phyloP scores from a whole-genome alignment of 306 rosid species.

The Cucumis hystrix region DNA sequence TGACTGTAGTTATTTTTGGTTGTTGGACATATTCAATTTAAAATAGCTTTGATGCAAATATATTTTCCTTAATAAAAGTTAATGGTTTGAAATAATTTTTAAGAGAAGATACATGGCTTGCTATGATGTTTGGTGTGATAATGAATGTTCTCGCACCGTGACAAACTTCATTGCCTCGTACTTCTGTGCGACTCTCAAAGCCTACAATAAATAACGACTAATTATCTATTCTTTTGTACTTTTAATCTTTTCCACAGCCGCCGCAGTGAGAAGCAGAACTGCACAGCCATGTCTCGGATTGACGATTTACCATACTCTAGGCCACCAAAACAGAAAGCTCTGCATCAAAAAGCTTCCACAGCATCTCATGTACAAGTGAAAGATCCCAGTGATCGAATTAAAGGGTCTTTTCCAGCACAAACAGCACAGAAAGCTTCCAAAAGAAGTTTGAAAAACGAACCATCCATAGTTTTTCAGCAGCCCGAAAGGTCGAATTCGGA shows the following conservation, averaged over 20 bases:
- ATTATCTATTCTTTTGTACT: neutral
- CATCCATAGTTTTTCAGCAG: conserved; percentile 40
- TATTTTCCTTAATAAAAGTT: neutral
- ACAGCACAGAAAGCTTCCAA: conserved; percentile 44
- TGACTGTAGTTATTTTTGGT: neutral
- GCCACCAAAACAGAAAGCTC: conserved; percentile 44
- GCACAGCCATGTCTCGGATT: conserved; percentile 36
- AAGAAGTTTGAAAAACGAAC: conserved; percentile 36
- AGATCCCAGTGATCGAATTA: conserved; percentile 19
- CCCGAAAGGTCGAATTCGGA: conserved; percentile 76
- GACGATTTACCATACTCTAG: conserved; percentile 40
- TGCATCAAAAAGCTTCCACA: conserved; percentile 27
- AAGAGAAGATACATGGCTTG: neutral
- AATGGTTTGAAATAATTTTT: neutral
- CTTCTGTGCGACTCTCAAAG: neutral
- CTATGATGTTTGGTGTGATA: neutral
- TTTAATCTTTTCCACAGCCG: neutral
- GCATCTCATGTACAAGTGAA: conserved; percentile 17
- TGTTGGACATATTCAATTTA: neutral
- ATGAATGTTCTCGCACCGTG: neutral
- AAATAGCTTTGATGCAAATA: neutral
- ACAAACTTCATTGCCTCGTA: neutral
- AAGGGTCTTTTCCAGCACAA: conserved; percentile 25
- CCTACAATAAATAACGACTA: neutral
- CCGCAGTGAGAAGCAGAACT: neutral